Conservation (phyloP, 139 green algal genomes). For the Chlorella sp. region DNA sequence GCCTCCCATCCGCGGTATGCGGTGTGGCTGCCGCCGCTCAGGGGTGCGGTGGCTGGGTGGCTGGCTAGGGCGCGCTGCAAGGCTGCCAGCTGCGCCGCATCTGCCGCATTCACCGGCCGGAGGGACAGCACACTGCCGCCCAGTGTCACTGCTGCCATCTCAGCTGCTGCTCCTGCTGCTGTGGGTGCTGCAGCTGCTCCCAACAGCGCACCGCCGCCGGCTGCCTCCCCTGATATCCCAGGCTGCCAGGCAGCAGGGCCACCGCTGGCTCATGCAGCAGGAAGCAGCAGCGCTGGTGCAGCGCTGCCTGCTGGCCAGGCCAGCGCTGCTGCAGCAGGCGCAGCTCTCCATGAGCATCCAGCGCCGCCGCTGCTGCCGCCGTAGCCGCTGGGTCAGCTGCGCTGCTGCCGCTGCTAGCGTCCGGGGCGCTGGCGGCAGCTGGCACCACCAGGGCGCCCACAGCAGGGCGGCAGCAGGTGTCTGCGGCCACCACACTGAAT, state of each 20-base stretch:
- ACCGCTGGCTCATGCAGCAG: background rate
- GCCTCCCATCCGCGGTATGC: background rate
- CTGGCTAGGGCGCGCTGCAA: slow-evolving; percentile 12
- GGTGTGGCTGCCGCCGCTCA: background rate
- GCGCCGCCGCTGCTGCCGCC: background rate
- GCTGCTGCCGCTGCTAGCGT: background rate
- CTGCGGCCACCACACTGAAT: background rate
- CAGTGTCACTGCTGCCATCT: slow-evolving; percentile 2
- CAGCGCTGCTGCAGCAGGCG: slow-evolving; percentile 18
- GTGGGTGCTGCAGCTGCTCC: background rate
- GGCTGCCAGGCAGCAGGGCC: slow-evolving; percentile 21
- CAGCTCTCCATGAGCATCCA: background rate
- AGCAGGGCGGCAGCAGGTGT: slow-evolving; percentile 6
- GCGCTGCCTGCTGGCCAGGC: background rate
- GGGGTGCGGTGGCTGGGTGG: background rate
- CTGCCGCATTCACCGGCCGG: background rate
- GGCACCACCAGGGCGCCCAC: background rate
- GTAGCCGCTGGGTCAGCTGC: background rate
- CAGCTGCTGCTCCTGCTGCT: background rate
- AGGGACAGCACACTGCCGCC: background rate
- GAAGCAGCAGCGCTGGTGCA: background rate
- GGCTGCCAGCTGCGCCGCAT: background rate
- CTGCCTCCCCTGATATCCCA: background rate
- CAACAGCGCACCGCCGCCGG: background rate
- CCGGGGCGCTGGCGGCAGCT: background rate